A percentile compares a stretch with the other conserved stretches of the same genome.
These are phyloP conservation scores for Botrytis pseudocinerea DNA, from an alignment of 2,329 filamentous ascomycete species.

Conservation along the genomic window DNA sequence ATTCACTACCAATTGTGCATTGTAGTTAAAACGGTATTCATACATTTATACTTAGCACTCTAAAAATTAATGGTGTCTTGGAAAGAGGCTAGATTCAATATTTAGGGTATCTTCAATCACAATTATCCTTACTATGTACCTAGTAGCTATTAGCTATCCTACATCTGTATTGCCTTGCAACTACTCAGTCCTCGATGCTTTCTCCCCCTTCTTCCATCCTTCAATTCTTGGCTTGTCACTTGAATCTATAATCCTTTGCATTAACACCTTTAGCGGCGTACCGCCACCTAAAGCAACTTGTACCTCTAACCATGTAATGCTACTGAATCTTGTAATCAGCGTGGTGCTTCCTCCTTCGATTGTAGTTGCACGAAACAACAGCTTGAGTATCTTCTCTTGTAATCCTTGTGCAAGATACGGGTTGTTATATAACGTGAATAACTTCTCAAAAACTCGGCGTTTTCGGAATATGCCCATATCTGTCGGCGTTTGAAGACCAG, in stretches of 20 bases:
- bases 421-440: slow-evolving; percentile 68
- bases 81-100: slow-evolving; percentile 18
- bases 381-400: slow-evolving; percentile 58
- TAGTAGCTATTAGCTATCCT: slow-evolving; percentile 26
- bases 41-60: neutral
- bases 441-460: slow-evolving; percentile 70
- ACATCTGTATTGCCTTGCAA: slow-evolving; percentile 5
- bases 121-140: slow-evolving; percentile 28
- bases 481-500: slow-evolving; percentile 58
- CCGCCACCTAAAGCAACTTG: slow-evolving; percentile 52
- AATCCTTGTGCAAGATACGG: slow-evolving; percentile 56
- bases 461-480: slow-evolving; percentile 64
- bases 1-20: neutral
- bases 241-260: slow-evolving; percentile 59
- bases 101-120: slow-evolving; percentile 30
- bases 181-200: slow-evolving; percentile 36
- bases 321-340: slow-evolving; percentile 74
- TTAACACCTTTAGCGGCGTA: slow-evolving; percentile 55
- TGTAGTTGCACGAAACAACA: slow-evolving; percentile 67
- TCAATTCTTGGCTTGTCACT: slow-evolving; percentile 66
- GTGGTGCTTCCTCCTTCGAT: slow-evolving; percentile 75
- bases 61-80: slow-evolving; percentile 1
- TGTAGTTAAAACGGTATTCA: neutral
- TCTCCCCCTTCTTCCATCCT: slow-evolving; percentile 59
- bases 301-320: slow-evolving; percentile 72